phyloP scores from a whole-genome alignment of 495 filamentous ascomycete species.

The Hapsidospora chrysogenum region DNA sequence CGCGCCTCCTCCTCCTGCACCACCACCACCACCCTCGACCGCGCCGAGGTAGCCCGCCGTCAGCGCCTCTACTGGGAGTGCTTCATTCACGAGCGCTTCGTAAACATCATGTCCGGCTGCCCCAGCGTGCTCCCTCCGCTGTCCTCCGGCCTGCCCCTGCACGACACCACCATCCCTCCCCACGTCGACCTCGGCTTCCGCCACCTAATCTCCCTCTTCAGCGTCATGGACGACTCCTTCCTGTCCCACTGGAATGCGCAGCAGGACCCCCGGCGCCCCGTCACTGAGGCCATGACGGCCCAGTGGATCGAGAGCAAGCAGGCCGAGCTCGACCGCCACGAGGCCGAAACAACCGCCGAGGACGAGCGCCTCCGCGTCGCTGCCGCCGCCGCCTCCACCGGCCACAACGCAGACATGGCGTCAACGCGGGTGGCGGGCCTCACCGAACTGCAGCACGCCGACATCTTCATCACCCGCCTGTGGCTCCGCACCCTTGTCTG shows the following conservation, averaged over 20 bases:
- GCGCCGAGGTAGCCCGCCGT: slow-evolving; percentile 1
- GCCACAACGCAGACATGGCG: too few relatives aligned
- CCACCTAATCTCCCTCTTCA: slow-evolving; percentile 3
- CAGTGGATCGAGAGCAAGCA: slow-evolving; percentile 5
- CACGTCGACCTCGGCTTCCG: slow-evolving; percentile 4
- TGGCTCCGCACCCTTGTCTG: slow-evolving; percentile 5
- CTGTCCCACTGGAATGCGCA: slow-evolving; percentile 4
- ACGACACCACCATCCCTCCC: slow-evolving; percentile 1
- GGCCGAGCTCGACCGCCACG: slow-evolving; percentile 4
- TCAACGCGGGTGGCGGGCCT: background rate
- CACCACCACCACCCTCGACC: too few relatives aligned
- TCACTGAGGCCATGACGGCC: background rate
- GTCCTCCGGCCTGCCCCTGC: background rate
- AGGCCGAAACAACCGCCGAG: background rate
- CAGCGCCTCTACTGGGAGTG: slow-evolving; percentile 4
- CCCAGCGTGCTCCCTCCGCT: slow-evolving; percentile 2
- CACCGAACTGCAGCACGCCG: slow-evolving; percentile 4
- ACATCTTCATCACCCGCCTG: slow-evolving; percentile 4
- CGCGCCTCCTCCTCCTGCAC: too few relatives aligned
- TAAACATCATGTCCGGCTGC: slow-evolving; percentile 2
- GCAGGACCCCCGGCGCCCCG: slow-evolving; percentile 1
- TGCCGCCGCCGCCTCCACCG: background rate
- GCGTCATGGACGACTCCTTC: slow-evolving; percentile 3
- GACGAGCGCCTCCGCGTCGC: background rate
- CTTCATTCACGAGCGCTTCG: slow-evolving; percentile 5